Conservation (phyloP, 2,329 filamentous ascomycete genomes). For the Magnaporthiopsis poae region DNA sequence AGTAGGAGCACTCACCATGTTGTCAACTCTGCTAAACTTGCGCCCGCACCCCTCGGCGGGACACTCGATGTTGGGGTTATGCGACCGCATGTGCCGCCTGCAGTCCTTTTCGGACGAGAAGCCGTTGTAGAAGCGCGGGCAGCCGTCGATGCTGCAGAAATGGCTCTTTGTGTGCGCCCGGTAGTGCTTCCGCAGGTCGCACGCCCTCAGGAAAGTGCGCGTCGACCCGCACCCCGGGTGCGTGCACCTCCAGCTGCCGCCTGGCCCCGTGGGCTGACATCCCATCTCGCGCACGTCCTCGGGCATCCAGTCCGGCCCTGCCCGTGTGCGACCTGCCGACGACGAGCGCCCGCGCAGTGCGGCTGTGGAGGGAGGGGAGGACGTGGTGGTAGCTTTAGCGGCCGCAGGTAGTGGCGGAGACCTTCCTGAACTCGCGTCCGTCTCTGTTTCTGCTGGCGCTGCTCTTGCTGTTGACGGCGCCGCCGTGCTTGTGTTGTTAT, state of each 20-base stretch:
- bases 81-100: constrained; percentile 2
- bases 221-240: constrained; percentile 1
- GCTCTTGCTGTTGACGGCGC: neutral
- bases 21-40: constrained; percentile 5
- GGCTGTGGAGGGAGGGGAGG: neutral
- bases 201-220: neutral
- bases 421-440: too few relatives aligned
- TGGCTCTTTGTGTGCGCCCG: constrained; percentile 3
- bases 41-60: constrained; percentile 1
- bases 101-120: constrained; percentile 5
- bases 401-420: neutral
- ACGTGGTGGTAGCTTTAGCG: neutral
- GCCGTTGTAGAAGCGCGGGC: constrained; percentile 1
- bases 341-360: neutral
- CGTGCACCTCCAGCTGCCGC: neutral
- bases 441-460: neutral
- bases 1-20: neutral
- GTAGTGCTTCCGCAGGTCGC: constrained; percentile 5
- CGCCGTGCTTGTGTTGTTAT: too few relatives aligned
- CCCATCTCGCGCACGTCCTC: constrained; percentile 2
- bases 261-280: neutral
- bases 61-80: constrained; percentile 3
- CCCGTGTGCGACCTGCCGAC: neutral
- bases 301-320: neutral
- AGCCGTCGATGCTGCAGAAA: constrained; percentile 1